Percentiles rank a stretch among this genome's conserved stretches.
These are phyloP conservation scores for Ceratobasidium sp. DNA, from an alignment of 1,284 basidiomycete genomes.

Conservation along the genomic window DNA sequence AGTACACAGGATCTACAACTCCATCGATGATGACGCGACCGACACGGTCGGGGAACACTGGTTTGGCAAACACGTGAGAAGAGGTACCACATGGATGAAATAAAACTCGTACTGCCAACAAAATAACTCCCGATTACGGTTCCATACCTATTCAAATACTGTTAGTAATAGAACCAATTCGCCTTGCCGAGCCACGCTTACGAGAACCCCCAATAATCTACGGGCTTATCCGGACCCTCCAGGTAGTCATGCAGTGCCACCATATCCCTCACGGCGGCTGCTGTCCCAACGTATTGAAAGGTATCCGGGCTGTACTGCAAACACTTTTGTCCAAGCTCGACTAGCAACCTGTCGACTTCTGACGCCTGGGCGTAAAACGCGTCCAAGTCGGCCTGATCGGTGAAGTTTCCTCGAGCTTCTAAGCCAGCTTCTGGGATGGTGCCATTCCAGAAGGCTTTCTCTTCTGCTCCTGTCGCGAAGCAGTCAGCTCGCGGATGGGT, in stretches of 20 bases:
- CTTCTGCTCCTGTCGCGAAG: constrained; percentile 1
- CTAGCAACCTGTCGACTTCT: neutral
- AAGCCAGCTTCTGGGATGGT: constrained; percentile 41
- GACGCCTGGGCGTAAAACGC: neutral
- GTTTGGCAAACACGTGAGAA: neutral
- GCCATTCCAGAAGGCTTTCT: constrained; percentile 16
- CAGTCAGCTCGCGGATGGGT: constrained; percentile 27
- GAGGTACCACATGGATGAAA: neutral
- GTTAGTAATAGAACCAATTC: too few relatives aligned
- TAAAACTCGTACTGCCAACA: constrained; percentile 34
- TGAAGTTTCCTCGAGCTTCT: constrained; percentile 33
- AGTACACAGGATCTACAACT: constrained; percentile 38
- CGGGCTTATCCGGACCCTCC: constrained; percentile 33
- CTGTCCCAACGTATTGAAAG: constrained; percentile 11
- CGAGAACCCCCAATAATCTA: constrained; percentile 46
- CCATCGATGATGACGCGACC: constrained; percentile 44
- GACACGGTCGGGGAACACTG: constrained; percentile 43
- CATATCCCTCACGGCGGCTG: constrained; percentile 41
- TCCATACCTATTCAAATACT: constrained; percentile 44
- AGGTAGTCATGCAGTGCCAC: constrained; percentile 44
- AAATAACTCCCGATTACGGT: constrained; percentile 44
- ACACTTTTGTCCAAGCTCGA: neutral
- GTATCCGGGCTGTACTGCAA: neutral
- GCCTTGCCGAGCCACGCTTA: constrained; percentile 11
- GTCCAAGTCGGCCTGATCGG: neutral